Conservation (phyloP, 2,329 filamentous ascomycete genomes). For the Scedosporium dehoogii region DNA sequence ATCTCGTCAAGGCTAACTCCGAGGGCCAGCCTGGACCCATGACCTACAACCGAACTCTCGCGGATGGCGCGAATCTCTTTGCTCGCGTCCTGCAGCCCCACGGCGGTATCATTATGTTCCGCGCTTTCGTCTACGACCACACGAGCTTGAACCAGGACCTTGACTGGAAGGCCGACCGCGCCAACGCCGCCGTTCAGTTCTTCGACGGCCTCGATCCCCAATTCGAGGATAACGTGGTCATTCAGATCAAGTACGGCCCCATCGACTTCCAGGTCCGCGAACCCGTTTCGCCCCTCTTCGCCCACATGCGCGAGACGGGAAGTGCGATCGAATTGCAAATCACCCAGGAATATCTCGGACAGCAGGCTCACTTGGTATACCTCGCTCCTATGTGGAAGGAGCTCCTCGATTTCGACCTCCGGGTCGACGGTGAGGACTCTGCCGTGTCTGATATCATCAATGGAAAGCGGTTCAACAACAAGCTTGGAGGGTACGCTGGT, state of each 20-base stretch:
- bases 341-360: constrained; percentile 61
- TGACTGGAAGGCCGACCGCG: constrained; percentile 57
- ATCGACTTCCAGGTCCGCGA: constrained; percentile 68
- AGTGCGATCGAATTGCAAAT: constrained; percentile 56
- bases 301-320: constrained; percentile 31
- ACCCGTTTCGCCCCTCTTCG: constrained; percentile 55
- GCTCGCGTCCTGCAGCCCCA: constrained; percentile 46
- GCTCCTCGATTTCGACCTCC: constrained; percentile 57
- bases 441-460: constrained; percentile 50
- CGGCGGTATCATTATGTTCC: constrained; percentile 57
- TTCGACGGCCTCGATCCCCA: constrained; percentile 54
- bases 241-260: constrained; percentile 66
- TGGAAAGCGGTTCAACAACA: constrained; percentile 47
- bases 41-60: constrained; percentile 59
- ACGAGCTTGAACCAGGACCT: constrained; percentile 33
- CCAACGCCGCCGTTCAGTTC: constrained; percentile 59
- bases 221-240: constrained; percentile 60
- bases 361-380: constrained; percentile 61
- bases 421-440: constrained; percentile 45
- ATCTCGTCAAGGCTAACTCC: constrained; percentile 61
- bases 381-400: constrained; percentile 59
- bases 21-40: constrained; percentile 62
- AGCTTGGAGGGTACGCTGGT: constrained; percentile 51
- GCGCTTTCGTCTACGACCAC: constrained; percentile 61
- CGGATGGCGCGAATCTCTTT: constrained; percentile 60